Base-by-base conservation (phyloP, 1,284 basidiomycete genomes). In the Puccinia polysora region DNA sequence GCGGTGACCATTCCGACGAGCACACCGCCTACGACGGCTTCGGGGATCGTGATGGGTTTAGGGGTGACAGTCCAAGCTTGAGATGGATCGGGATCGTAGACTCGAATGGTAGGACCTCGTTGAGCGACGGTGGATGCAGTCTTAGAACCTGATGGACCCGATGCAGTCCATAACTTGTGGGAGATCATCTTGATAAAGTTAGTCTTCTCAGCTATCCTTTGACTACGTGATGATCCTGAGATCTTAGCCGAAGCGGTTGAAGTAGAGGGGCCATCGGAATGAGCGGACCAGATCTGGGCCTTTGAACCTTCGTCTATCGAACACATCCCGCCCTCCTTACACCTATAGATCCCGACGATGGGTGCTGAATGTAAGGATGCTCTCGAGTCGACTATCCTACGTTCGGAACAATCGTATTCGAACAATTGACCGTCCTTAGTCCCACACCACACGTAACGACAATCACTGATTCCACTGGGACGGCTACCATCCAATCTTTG, bases 341-440 rank as follows among this genome's bases (percentile, higher is more conserved):
- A 81, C 2, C 89, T 84, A 78, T 89, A 87, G 59, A 96, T 88
- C 75, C 87, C 82, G 0, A 84, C 84, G 62, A 96, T 83, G 0
- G 87, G 80, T 63, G 86, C 83, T 0, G 85, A 78, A 78, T 95
- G 92, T 0, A 85, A 84, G 15, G 82, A 81, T 12, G 84, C 81
- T 74, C 86, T 88, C 20, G 83, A 81, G 2, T 85, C 85, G 0
- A 82, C 82, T 15, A 91, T 80, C 1, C 77, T 76, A 0, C 87
- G 87, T 0, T 83, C 84, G 59, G 83, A 80, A 34, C 89, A 82
- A 77, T 95, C 90, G 64, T 93, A 76, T 81, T 95, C 91, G 76
- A 88, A 84, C 15, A 96, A 74, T 78, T 89, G 87, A 0, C 93
- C 93, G 34, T 94, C 91, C 80, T 89, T 91, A 47, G 89, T 91